These are phyloP conservation scores for Polygonum aviculare DNA, from an alignment of 148 eudicot genomes.

Conservation along the genomic window DNA sequence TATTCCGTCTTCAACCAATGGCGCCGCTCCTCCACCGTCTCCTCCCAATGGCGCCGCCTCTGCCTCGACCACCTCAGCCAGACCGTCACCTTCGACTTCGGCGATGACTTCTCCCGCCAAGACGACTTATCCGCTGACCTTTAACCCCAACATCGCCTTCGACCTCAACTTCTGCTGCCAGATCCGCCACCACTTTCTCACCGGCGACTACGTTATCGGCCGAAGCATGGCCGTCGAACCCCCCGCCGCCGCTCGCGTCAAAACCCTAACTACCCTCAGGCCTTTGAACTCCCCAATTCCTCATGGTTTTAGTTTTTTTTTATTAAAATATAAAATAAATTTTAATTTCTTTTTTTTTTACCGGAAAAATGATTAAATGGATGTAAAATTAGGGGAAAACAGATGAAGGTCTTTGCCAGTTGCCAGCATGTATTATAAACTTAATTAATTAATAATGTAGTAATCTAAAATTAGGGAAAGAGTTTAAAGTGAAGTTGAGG, in stretches of 20 bases:
- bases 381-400: too few species aligned
- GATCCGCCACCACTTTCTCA: constrained; percentile 20
- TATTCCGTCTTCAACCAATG: constrained; percentile 18
- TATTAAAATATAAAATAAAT: too few species aligned
- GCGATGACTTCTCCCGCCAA: not conserved
- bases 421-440: too few species aligned
- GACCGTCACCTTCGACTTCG: constrained; percentile 19
- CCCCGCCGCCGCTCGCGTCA: constrained; percentile 11
- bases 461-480: too few species aligned
- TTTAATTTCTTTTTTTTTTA: too few species aligned
- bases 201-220: constrained; percentile 15
- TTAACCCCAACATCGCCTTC: constrained; percentile 21
- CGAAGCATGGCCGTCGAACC: constrained; percentile 20
- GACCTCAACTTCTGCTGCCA: constrained; percentile 28
- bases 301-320: too few species aligned
- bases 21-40: constrained; percentile 10
- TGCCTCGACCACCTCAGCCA: constrained; percentile 16
- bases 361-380: too few species aligned
- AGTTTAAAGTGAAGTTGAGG: too few species aligned
- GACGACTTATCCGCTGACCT: not conserved
- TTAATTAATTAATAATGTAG: too few species aligned
- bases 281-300: not conserved
- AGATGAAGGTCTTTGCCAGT: too few species aligned
- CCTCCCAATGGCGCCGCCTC: constrained; percentile 17
- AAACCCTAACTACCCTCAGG: constrained; percentile 11